Base-by-base conservation (phyloP, 768 basidiomycete species). In the Botryobasidium botryosum region DNA sequence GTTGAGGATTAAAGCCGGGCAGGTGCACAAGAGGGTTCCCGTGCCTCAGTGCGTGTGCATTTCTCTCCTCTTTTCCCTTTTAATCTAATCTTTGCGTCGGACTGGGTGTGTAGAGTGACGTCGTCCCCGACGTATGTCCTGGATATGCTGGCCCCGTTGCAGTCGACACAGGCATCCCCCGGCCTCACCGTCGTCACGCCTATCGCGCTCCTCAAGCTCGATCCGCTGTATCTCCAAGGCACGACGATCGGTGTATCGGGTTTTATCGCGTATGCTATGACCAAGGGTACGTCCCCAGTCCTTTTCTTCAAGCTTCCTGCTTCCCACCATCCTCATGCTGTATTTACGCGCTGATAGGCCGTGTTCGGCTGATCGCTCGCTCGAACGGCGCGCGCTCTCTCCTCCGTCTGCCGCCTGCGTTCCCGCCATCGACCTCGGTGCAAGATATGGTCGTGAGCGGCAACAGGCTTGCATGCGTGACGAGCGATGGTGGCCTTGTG, bases 181-280 rank as follows among this genome's bases (percentile, higher is more conserved):
- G 84, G 87, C 50, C 70, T 69, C 3, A 79, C 85, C 54, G 84
- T 84, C 57, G 82, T 82, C n/a, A 88, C 85, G 0, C 83, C 85
- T 3, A 88, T 88, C 44, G 85, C 85, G 13, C 69, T 88, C 39
- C 82, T 88, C 56, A 81, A 77, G 61, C 83, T 87, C 51, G 85
- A 88, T 48, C 65, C 83, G 15, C 71, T 78, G 21, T 88, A 87
- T 63, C 64, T 86, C 46, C 81, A 80, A 36, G 85, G 85, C 13
- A 79, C 80, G 10, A 88, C 85, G 26, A 87, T 88, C 44, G 85
- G 85, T 7, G 85, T 85, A 12, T 86, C 85, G 4, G 80, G 84
- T 56, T 88, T 85, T 82, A 85, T 88, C 47, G 85, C 85, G 13
- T 87, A 88, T 55, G 85, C 84, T 21, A 88, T 88, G 85, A 86